Base-by-base conservation (phyloP, 805 yeast species). In the Komagataella kurtzmanii region DNA sequence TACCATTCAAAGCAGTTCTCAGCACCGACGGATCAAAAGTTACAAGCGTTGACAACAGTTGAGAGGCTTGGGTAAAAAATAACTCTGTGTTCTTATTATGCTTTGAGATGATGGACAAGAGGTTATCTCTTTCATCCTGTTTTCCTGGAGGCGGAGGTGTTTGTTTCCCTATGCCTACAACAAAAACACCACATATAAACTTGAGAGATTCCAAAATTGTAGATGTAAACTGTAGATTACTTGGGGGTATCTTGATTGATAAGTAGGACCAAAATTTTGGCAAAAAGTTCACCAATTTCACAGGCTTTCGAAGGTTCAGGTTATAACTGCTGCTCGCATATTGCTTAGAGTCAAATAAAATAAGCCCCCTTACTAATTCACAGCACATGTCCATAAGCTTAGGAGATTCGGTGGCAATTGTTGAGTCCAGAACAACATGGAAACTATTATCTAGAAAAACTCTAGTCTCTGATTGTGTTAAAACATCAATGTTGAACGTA, bases 391-490 rank as follows among this genome's bases (percentile, higher is more conserved):
- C 46, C 4, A 44, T 19, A 10, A 44, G 19, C 19, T 44, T 19
- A 6, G 19, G 46, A 7, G 46, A 44, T 3, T 17, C 14, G n/a
- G 46, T 44, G 12, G 18, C 46, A 14, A 44, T 19, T 18, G 46
- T 17, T 3, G 23, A 17, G 23, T 18, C 23, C 10, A 44, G 46
- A 17, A 64, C 68, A 1, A 75, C 62, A 30, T 30, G n/a, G 5
- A 30, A 30, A 51, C 72, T 69, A 43, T 69, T 67, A 54, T 78
- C 81, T 3, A 79, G 63, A 3, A 76, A 62, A 0, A 71, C 67
- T 54, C 85, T 63, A 3, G 75, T 67, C 52, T 78, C 83, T n/a
- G 74, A 64, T 52, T 67, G 66, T 24, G 66, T 67, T 19, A 75
- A 58, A 8, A 77, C 53, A 40, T 69, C 71, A 6, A 68, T 61